These are phyloP conservation scores for Globisporangium takayamanum DNA, from an alignment of 352 stramenopile species.

Conservation along the genomic window DNA sequence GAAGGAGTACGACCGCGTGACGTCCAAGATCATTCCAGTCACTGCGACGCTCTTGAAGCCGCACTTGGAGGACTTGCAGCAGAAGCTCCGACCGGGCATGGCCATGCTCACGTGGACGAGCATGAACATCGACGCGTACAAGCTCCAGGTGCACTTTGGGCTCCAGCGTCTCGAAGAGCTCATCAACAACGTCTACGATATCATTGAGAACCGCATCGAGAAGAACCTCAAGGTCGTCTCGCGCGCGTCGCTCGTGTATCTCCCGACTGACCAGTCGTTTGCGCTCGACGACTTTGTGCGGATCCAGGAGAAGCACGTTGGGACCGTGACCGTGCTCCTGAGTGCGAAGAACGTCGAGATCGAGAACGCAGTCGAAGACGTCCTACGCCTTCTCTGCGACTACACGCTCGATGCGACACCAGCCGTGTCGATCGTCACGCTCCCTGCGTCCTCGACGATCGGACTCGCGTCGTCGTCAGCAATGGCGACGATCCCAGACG, in stretches of 20 bases:
- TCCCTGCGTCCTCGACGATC: slow-evolving; percentile 7
- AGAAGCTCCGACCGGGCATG: slow-evolving; percentile 70
- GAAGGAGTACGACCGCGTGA: slow-evolving; percentile 76
- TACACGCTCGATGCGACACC: slow-evolving; percentile 49
- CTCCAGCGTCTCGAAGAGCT: slow-evolving; percentile 75
- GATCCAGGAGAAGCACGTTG: slow-evolving; percentile 75
- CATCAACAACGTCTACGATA: slow-evolving; percentile 75
- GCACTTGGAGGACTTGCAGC: slow-evolving; percentile 70
- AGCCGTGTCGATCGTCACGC: slow-evolving; percentile 5
- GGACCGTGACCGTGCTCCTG: slow-evolving; percentile 46
- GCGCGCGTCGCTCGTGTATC: slow-evolving; percentile 65
- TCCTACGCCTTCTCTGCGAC: slow-evolving; percentile 57
- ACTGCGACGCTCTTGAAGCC: slow-evolving; percentile 46
- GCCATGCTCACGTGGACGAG: slow-evolving; percentile 87
- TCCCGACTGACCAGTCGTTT: slow-evolving; percentile 78
- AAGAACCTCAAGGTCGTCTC: slow-evolving; percentile 82
- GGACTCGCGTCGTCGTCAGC: neutral
- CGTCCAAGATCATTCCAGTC: slow-evolving; percentile 65
- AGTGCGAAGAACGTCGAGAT: slow-evolving; percentile 82
- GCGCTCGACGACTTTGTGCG: slow-evolving; percentile 85
- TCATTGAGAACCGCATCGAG: slow-evolving; percentile 81
- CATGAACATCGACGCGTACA: slow-evolving; percentile 88
- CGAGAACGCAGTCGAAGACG: slow-evolving; percentile 81
- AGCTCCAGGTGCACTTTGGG: slow-evolving; percentile 46
- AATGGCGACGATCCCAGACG: slow-evolving; percentile 10